Evolutionary conservation across 2,329 filamentous ascomycete genomes (phyloP).

Genomic region (Aspergillus fischeri): DNA sequence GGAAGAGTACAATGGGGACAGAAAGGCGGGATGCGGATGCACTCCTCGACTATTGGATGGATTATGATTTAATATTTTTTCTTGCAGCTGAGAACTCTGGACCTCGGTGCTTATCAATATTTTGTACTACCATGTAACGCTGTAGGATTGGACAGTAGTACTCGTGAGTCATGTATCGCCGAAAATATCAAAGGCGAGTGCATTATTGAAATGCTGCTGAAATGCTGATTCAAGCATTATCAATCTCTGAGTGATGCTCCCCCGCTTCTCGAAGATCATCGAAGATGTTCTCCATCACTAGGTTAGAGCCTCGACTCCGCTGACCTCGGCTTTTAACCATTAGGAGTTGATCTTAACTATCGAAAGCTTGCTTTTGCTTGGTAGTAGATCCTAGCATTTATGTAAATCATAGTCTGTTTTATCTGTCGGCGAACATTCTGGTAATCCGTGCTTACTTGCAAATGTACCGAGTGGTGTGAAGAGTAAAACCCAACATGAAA

Average conservation of each 20-base stretch:
- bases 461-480: neutral
- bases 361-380: too few relatives aligned
- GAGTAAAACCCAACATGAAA: neutral
- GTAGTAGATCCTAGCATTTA: too few relatives aligned
- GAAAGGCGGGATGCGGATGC: neutral
- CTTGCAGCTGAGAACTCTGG: neutral
- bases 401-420: neutral
- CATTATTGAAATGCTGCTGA: neutral
- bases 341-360: neutral
- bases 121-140: neutral
- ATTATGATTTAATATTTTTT: neutral
- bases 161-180: neutral
- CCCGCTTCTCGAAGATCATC: too few relatives aligned
- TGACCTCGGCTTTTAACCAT: neutral
- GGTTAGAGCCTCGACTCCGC: too few relatives aligned
- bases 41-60: neutral
- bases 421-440: neutral
- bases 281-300: neutral
- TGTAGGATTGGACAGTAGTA: neutral
- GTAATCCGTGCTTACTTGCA: too few relatives aligned
- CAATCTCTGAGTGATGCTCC: neutral
- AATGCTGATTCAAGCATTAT: neutral
- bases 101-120: neutral
- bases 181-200: neutral
- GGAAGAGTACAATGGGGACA: neutral